phyloP scores from a whole-genome alignment of 2,329 filamentous ascomycete genomes.

The Ophiocordyceps camponoti-floridani region DNA sequence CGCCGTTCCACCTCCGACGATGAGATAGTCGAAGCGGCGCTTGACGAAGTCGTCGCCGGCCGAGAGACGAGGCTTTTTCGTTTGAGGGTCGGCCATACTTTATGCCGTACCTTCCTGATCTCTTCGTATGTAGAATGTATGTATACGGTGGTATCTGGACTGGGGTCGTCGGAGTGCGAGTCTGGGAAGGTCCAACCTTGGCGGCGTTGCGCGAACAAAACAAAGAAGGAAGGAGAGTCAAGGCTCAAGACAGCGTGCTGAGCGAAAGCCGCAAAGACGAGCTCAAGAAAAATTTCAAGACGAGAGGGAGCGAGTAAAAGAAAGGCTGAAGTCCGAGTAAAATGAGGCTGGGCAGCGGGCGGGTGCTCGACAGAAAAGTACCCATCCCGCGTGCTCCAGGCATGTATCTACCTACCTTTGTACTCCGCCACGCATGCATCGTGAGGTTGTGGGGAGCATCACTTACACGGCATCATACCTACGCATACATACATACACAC shows the following conservation, averaged over 20 bases:
- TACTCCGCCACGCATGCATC: not conserved
- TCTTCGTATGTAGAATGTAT: too few species aligned
- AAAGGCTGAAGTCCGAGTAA: too few species aligned
- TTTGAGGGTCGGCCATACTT: not conserved
- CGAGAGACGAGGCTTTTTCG: not conserved
- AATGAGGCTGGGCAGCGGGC: not conserved
- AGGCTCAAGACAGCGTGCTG: too few species aligned
- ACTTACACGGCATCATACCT: not conserved
- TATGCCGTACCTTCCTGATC: not conserved
- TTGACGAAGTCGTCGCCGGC: not conserved
- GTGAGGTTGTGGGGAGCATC: not conserved
- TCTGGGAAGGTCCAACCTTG: too few species aligned
- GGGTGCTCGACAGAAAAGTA: too few species aligned
- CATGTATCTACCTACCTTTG: not conserved
- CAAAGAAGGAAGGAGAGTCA: not conserved
- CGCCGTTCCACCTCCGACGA: constrained; percentile 36
- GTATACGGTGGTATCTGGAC: too few species aligned
- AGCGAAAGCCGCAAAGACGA: too few species aligned
- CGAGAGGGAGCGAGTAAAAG: too few species aligned
- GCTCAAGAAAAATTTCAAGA: not conserved
- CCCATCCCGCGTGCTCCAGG: not conserved
- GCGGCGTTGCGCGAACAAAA: too few species aligned
- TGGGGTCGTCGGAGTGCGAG: too few species aligned
- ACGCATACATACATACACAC: not conserved
- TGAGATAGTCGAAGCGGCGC: constrained; percentile 15